Conservation (phyloP, 139 green algal genomes). For the Asterochloris erici region DNA sequence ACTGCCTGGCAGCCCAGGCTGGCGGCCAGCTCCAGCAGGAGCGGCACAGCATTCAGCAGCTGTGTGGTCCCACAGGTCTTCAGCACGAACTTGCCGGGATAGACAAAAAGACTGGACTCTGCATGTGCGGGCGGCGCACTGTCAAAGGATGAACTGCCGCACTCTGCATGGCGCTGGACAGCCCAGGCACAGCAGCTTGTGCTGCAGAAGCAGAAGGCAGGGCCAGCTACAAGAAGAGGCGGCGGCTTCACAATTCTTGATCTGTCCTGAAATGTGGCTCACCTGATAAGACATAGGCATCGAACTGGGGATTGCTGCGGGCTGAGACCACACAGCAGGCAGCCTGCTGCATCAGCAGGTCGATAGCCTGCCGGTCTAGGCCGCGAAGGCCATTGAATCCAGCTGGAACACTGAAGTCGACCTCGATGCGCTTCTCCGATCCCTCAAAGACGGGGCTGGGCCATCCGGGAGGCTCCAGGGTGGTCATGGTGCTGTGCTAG, state of each 20-base stretch:
- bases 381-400: constrained; percentile 55
- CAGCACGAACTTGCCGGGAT: constrained; percentile 83
- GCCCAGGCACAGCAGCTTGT: no score
- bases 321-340: constrained; percentile 92
- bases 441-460: constrained; percentile 84
- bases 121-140: no score
- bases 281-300: constrained; percentile 94
- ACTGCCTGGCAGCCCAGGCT: constrained; percentile 50
- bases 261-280: no score
- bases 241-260: no score
- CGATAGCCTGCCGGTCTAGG: constrained; percentile 62
- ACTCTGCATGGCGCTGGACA: no score
- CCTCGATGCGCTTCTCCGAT: constrained; percentile 91
- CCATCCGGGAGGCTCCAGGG: not conserved
- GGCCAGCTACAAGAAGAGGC: no score
- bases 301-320: constrained; percentile 69
- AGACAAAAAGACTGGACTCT: constrained; percentile 96
- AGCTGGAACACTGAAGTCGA: constrained; percentile 62
- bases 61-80: constrained; percentile 98
- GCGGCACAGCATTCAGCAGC: constrained; percentile 78
- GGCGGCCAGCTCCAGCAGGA: constrained; percentile 70
- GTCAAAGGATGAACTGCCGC: no score
- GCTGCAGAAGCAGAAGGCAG: no score
- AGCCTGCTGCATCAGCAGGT: constrained; percentile 64
- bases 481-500: not conserved